Percentiles rank a stretch among this genome's conserved stretches.
phyloP scores from a whole-genome alignment of 179 eudicot genomes.

The Vitellaria paradoxa region DNA sequence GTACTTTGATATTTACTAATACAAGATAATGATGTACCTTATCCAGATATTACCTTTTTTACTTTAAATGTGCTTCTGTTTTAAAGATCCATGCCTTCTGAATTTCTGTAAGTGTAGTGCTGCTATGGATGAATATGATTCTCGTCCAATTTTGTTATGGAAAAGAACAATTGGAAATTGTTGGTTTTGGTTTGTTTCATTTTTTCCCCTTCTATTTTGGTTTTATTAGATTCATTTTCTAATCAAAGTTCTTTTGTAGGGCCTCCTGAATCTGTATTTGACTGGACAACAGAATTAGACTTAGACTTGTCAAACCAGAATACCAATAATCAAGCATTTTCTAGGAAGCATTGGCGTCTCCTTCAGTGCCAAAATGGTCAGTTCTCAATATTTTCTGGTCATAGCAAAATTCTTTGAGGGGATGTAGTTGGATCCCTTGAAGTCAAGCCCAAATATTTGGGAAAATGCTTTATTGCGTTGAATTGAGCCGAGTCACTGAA shows the following conservation, averaged over 20 bases:
- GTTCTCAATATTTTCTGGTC: background rate
- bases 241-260: constrained; percentile 43
- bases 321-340: constrained; percentile 70
- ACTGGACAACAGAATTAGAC: constrained; percentile 91
- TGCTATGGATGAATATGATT: constrained; percentile 85
- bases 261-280: constrained; percentile 84
- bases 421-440: constrained; percentile 4
- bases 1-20: no score
- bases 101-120: constrained; percentile 70
- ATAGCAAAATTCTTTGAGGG: no score
- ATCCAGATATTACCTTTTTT: no score
- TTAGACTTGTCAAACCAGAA: constrained; percentile 71
- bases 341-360: constrained; percentile 97
- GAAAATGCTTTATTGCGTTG: background rate
- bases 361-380: constrained; percentile 98
- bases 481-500: background rate
- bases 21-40: no score
- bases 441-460: background rate
- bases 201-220: background rate
- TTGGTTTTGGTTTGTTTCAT: constrained; percentile 24
- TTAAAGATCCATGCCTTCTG: constrained; percentile 1
- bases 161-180: constrained; percentile 97
- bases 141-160: constrained; percentile 47
- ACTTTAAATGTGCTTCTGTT: background rate
- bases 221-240: constrained; percentile 16